Percentiles rank a stretch among this genome's conserved stretches.
Conservation (phyloP, 2,329 filamentous ascomycete genomes). For the Diaporthe capsici region DNA sequence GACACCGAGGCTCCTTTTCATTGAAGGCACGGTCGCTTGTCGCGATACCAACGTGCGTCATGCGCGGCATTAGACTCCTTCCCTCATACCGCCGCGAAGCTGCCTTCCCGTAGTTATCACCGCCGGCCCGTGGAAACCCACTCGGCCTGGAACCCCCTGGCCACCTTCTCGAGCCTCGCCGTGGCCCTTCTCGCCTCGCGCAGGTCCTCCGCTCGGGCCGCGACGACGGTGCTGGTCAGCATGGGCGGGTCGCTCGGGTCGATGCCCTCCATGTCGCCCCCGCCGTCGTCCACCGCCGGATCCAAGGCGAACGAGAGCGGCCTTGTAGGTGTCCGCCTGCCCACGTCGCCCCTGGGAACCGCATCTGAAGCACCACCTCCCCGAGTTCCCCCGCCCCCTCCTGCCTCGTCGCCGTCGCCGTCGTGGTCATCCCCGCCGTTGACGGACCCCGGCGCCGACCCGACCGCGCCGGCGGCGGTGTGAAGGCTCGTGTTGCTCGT, state of each 20-base stretch:
- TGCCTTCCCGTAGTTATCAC: background rate
- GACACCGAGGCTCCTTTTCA: background rate
- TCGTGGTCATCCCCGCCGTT: background rate
- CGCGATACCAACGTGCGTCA: no score
- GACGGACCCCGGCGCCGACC: background rate
- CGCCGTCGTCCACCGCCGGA: background rate
- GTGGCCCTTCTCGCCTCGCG: slow-evolving; percentile 67
- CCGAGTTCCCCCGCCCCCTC: background rate
- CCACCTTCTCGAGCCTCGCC: slow-evolving; percentile 67
- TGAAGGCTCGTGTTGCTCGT: slow-evolving; percentile 25
- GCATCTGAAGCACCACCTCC: background rate
- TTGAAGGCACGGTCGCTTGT: no score
- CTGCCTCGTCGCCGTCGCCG: background rate
- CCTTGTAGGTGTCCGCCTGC: slow-evolving; percentile 27
- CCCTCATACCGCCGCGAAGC: no score
- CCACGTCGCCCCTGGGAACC: background rate
- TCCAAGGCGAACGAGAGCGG: slow-evolving; percentile 4
- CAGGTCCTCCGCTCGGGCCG: slow-evolving; percentile 61
- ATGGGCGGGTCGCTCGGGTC: slow-evolving; percentile 59
- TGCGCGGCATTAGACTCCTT: no score
- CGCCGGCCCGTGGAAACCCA: slow-evolving; percentile 58
- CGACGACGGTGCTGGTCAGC: slow-evolving; percentile 69
- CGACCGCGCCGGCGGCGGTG: slow-evolving; percentile 1
- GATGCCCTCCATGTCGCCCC: slow-evolving; percentile 36
- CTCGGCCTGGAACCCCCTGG: slow-evolving; percentile 67